Conservation (phyloP, 164 flowering plant genomes). For the Echeveria elegans region DNA sequence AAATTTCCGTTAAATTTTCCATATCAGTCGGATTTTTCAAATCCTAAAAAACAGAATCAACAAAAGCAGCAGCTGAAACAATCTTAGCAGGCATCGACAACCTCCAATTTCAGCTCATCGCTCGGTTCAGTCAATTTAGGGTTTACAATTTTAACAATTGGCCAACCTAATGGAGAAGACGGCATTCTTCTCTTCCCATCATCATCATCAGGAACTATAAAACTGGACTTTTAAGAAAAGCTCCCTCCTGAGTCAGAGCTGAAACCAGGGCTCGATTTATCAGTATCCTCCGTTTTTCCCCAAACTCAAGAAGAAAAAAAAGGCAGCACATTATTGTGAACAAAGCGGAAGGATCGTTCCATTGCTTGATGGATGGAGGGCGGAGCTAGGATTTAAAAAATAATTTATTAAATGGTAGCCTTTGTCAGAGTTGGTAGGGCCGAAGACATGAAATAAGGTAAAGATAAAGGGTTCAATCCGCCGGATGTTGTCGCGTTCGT, state of each 20-base stretch:
- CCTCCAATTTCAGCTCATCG: constrained; percentile 19
- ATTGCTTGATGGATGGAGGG: background rate
- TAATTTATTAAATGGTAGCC: too few species aligned
- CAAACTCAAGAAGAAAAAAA: background rate
- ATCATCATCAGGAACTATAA: constrained; percentile 17
- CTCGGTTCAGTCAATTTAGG: constrained; percentile 18
- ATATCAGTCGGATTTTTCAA: too few species aligned
- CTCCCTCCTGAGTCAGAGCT: constrained; percentile 23
- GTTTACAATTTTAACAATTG: constrained; percentile 32
- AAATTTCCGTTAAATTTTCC: too few species aligned
- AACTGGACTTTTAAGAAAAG: constrained; percentile 26
- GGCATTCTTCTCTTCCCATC: constrained; percentile 8
- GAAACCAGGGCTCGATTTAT: background rate
- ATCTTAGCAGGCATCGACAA: constrained; percentile 20
- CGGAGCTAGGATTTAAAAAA: too few species aligned
- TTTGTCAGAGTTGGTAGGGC: too few species aligned
- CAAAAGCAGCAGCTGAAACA: constrained; percentile 22
- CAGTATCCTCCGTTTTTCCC: background rate
- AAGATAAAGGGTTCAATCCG: background rate
- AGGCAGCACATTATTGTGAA: background rate
- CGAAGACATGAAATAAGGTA: background rate
- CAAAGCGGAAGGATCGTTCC: background rate
- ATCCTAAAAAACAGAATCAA: too few species aligned
- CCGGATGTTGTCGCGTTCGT: background rate
- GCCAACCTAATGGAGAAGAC: constrained; percentile 50